phyloP scores from a whole-genome alignment of 371 early-diverging fungal species.

The Rhizopus delemar region DNA sequence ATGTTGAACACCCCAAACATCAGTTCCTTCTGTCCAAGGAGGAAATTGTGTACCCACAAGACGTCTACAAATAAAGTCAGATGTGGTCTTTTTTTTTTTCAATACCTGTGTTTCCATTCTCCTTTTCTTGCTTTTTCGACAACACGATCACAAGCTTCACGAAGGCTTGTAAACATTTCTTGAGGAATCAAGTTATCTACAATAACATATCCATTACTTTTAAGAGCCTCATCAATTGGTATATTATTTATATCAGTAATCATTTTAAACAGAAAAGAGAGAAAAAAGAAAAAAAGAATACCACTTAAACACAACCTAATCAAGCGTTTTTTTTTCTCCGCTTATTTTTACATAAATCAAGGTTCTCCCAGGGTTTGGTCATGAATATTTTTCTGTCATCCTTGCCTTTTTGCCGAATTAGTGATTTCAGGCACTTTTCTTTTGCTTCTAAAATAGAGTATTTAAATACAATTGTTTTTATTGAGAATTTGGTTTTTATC shows the following conservation, averaged over 20 bases:
- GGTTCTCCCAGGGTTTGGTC: neutral
- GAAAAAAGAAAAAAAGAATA: constrained; percentile 1
- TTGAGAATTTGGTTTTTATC: no score
- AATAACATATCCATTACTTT: constrained; percentile 54
- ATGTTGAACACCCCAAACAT: constrained; percentile 60
- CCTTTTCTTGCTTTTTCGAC: constrained; percentile 46
- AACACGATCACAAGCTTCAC: constrained; percentile 53
- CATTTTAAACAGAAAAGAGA: constrained; percentile 14
- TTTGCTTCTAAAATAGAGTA: no score
- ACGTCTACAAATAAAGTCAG: constrained; percentile 20
- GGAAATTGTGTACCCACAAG: constrained; percentile 60
- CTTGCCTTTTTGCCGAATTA: no score
- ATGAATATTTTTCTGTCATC: no score
- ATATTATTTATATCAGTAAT: constrained; percentile 41
- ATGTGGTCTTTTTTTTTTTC: neutral
- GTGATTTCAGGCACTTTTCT: no score
- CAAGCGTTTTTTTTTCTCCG: neutral
- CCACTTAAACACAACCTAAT: neutral
- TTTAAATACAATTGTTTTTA: no score
- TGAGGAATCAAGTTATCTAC: constrained; percentile 48
- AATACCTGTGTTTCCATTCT: constrained; percentile 53
- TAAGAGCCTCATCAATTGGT: constrained; percentile 45
- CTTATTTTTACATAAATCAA: neutral
- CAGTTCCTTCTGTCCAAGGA: constrained; percentile 56
- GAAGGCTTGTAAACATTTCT: constrained; percentile 38